A percentile compares a stretch with the other conserved stretches of the same genome.
These are phyloP conservation scores for Lentinula detonsa DNA, from an alignment of 768 basidiomycete species.

Conservation along the genomic window DNA sequence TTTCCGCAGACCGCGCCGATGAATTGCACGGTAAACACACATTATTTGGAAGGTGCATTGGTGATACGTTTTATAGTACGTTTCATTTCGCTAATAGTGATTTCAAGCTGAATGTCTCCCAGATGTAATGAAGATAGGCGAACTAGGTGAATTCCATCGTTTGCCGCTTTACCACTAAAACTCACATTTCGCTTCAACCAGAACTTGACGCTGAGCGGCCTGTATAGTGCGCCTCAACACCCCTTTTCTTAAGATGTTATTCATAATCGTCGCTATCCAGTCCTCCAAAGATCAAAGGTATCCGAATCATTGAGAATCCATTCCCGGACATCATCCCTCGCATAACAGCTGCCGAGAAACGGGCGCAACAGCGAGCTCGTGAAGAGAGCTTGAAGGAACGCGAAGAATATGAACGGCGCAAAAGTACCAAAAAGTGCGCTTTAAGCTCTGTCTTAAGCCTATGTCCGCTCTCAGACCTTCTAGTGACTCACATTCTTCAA, in stretches of 20 bases:
- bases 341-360: conserved; percentile 91
- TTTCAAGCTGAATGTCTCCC: background rate
- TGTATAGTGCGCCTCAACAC: conserved; percentile 54
- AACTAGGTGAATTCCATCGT: conserved; percentile 51
- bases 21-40: conserved; percentile 95
- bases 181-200: conserved; percentile 17
- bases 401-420: conserved; percentile 67
- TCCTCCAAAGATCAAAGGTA: conserved; percentile 84
- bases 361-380: conserved; percentile 75
- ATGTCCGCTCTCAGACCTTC: background rate
- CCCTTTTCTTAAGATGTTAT: background rate
- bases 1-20: conserved; percentile 69
- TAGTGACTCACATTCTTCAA: background rate
- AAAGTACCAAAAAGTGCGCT: conserved; percentile 83
- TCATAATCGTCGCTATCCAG: conserved; percentile 29
- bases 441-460: background rate
- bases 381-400: conserved; percentile 70
- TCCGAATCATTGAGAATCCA: conserved; percentile 88
- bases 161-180: background rate
- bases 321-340: conserved; percentile 94
- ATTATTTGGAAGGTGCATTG: conserved; percentile 83
- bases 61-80: conserved; percentile 87
- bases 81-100: conserved; percentile 6
- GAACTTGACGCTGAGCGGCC: conserved; percentile 75
- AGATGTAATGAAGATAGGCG: conserved; percentile 92